Base-by-base conservation (phyloP, 2,329 filamentous ascomycete genomes). In the Coniochaeta pulveracea region DNA sequence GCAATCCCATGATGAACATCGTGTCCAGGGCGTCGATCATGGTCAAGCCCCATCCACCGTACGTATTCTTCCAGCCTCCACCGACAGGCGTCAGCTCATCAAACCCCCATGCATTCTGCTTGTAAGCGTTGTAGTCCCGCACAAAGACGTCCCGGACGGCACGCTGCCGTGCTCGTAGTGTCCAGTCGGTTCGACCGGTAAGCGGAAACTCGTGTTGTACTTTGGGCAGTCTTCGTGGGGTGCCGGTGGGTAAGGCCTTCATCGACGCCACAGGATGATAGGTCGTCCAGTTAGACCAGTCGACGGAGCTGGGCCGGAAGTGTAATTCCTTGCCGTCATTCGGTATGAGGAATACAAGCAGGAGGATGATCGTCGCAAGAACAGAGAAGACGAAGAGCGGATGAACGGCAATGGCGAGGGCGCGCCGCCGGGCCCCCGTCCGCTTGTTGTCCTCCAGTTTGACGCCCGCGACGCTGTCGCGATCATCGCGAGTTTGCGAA, bases 21-120 rank as follows among this genome's bases (percentile, higher is more conserved):
- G 67, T 68, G 41, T 76, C 71, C 37, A 76, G 52, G 0, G 63
- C 56, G 48, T 76, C 71, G 23, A 76, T 62, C 25, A 76, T 48
- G 26, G 71, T 72, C 5, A 69, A 70, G 12, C 59, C 65, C 58
- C 70, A 74, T 22, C 65, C 64, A 9, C 60, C 63, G 40, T 71
- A 65, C 3, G 49, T 54, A 37, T 64, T 61, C 41, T 56, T 62
- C 36, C 56, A 63, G 34, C 52, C 53, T 34, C 60, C 59, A 10
- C 64, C 59, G 19, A 72, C 48, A n/a, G 69, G 69, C 42, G 57
- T 55, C 26, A 73, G 54, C 50, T 73, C 68, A 38, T 73, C 69
- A 42, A 61, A 55, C 10, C 60, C 49, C 69, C 69, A 73, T 1
- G 69, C 69, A 41, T 69, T 50, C 33, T 55, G 55, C 43, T 62